A percentile compares a stretch with the other conserved stretches of the same genome.
phyloP scores from a whole-genome alignment of 148 eudicot species.

The Rhododendron molle region DNA sequence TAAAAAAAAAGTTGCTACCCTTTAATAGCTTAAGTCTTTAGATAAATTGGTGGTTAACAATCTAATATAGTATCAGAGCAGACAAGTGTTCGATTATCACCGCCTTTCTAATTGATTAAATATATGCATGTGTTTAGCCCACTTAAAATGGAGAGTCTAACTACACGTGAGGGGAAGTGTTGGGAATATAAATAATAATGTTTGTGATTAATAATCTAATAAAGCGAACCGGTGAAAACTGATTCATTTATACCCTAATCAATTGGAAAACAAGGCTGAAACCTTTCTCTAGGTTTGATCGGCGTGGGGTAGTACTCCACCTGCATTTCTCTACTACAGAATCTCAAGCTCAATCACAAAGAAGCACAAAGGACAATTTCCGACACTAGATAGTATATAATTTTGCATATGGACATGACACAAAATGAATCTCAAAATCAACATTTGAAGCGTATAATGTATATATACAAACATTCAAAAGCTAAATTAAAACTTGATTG shows the following conservation, averaged over 20 bases:
- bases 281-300: not conserved
- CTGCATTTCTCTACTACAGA: not conserved
- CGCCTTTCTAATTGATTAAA: not conserved
- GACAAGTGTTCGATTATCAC: not conserved
- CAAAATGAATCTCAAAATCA: slow-evolving; percentile 4
- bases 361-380: not conserved
- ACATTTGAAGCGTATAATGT: not conserved
- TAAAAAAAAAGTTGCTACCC: too few species aligned
- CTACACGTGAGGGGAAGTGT: not conserved
- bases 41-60: too few species aligned
- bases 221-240: not conserved
- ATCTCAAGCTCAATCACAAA: not conserved
- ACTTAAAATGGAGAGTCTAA: not conserved
- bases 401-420: not conserved
- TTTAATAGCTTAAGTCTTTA: too few species aligned
- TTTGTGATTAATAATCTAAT: too few species aligned
- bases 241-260: not conserved
- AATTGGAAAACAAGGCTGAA: not conserved
- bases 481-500: not conserved
- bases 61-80: too few species aligned
- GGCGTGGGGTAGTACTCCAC: not conserved
- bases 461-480: not conserved
- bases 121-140: not conserved
- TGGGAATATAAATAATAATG: not conserved
- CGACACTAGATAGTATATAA: not conserved